Conservation (phyloP, 202 grass and related monocot species). For the Zizania palustris region DNA sequence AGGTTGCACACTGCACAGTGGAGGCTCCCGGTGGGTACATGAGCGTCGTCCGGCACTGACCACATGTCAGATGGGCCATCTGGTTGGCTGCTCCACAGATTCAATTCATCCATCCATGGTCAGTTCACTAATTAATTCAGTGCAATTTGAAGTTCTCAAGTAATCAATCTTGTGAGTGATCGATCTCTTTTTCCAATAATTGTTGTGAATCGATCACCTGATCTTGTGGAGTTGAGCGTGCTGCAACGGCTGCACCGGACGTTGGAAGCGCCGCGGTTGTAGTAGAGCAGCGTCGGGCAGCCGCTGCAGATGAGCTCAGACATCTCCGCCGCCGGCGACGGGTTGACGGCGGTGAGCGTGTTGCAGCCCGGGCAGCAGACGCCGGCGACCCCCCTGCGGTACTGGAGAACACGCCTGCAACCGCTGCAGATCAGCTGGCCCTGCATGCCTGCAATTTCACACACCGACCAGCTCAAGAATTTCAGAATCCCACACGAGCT, state of each 20-base stretch:
- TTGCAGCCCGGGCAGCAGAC: conserved; percentile 54
- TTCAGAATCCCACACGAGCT: not conserved
- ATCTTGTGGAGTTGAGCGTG: conserved; percentile 51
- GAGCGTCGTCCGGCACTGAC: conserved; percentile 49
- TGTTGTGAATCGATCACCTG: conserved; percentile 35
- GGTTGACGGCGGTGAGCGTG: conserved; percentile 33
- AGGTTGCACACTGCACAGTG: conserved; percentile 53
- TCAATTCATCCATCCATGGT: not conserved
- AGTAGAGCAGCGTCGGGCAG: conserved; percentile 51
- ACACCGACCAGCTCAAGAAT: not conserved
- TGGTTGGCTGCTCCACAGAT: conserved; percentile 43
- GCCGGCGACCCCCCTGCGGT: conserved; percentile 45
- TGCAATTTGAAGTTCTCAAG: not conserved
- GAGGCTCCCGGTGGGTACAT: conserved; percentile 52
- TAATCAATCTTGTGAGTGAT: no score
- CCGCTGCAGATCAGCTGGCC: conserved; percentile 41
- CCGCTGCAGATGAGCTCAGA: conserved; percentile 55
- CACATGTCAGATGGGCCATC: conserved; percentile 51
- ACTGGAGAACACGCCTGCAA: conserved; percentile 49
- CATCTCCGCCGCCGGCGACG: conserved; percentile 42
- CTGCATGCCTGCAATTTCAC: conserved; percentile 47
- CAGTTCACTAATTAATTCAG: not conserved
- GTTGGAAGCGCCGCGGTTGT: conserved; percentile 44
- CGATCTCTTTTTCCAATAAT: no score
- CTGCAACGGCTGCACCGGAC: conserved; percentile 52